phyloP scores from a whole-genome alignment of 208 protist genomes.

The Acanthamoeba sp. region DNA sequence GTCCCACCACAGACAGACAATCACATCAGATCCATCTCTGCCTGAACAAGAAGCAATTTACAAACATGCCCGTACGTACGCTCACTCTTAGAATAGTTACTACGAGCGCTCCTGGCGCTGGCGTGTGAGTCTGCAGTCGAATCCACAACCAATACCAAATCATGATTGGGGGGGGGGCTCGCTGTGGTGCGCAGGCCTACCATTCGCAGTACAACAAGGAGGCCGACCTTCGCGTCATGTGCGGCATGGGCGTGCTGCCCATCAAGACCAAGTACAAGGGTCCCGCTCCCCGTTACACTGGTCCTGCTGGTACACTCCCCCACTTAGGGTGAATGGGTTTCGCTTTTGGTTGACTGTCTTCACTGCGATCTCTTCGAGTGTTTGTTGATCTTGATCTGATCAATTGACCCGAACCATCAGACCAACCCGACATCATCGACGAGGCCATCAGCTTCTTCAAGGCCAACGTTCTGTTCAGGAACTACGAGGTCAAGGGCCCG shows the following conservation, averaged over 20 bases:
- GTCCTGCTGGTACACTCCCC: slow-evolving; percentile 46
- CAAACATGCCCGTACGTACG: background rate
- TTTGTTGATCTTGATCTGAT: background rate
- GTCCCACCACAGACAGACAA: background rate
- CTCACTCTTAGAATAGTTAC: background rate
- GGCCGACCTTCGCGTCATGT: slow-evolving; percentile 71
- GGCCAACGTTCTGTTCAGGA: slow-evolving; percentile 94
- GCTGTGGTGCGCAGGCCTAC: slow-evolving; percentile 78
- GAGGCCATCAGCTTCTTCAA: slow-evolving; percentile 94
- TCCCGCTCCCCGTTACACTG: slow-evolving; percentile 82
- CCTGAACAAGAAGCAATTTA: background rate
- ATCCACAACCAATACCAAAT: too few relatives aligned
- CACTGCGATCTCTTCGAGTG: background rate
- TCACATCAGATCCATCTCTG: background rate
- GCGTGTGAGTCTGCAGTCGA: background rate
- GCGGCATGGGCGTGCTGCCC: slow-evolving; percentile 86
- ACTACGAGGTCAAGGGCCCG: slow-evolving; percentile 92
- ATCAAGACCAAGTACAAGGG: slow-evolving; percentile 86
- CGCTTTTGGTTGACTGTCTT: background rate
- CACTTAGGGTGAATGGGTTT: background rate
- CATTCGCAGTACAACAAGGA: slow-evolving; percentile 85
- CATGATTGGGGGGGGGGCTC: background rate
- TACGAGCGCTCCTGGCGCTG: background rate
- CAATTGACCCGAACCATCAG: background rate
- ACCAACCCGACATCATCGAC: slow-evolving; percentile 92